Evolutionary conservation across 2,329 filamentous ascomycete genomes (phyloP).

Genomic region (Didymella sp.): DNA sequence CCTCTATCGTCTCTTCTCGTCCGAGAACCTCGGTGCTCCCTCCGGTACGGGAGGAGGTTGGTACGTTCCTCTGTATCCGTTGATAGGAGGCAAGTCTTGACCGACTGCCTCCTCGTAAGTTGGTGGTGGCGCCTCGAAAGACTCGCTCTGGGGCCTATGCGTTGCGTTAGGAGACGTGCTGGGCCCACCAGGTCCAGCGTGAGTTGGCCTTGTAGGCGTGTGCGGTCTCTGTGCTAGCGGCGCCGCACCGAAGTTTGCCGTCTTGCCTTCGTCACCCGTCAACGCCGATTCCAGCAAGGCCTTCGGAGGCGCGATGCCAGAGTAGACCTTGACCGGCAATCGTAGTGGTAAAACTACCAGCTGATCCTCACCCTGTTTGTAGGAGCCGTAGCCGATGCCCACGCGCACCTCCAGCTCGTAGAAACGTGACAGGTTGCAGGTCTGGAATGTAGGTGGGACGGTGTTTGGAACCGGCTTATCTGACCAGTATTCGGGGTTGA

Average conservation of each 20-base stretch:
- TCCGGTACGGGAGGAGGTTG: conserved; percentile 52
- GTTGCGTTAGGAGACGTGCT: conserved; percentile 20
- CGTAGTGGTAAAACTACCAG: conserved; percentile 78
- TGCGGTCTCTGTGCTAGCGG: conserved; percentile 27
- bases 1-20: conserved; percentile 46
- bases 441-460: conserved; percentile 83
- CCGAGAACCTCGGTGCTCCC: conserved; percentile 46
- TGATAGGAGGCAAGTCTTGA: conserved; percentile 74
- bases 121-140: conserved; percentile 68
- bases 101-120: conserved; percentile 95
- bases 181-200: conserved; percentile 27
- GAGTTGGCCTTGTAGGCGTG: conserved; percentile 36
- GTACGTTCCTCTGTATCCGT: conserved; percentile 74
- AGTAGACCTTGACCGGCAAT: conserved; percentile 82
- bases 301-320: conserved; percentile 82
- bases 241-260: conserved; percentile 23
- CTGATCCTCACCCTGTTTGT: conserved; percentile 66
- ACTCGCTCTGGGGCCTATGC: conserved; percentile 14
- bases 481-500: conserved; percentile 77
- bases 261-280: conserved; percentile 28
- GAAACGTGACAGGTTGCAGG: conserved; percentile 82
- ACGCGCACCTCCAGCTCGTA: conserved; percentile 87
- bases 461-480: conserved; percentile 77
- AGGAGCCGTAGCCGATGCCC: conserved; percentile 75
- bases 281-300: conserved; percentile 74